Base-by-base conservation (phyloP, 805 yeast species). In the Pichia nakasei region DNA sequence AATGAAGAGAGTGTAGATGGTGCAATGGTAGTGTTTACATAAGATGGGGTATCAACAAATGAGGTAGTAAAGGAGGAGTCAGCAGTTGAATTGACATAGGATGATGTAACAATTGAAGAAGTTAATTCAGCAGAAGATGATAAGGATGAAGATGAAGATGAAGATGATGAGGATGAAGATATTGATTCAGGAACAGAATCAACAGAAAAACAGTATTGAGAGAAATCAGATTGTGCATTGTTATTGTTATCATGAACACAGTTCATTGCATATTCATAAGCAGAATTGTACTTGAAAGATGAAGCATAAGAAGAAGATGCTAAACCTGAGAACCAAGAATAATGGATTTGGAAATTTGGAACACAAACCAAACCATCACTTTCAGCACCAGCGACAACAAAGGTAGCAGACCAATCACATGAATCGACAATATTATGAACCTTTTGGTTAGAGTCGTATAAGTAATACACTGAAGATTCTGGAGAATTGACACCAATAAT, bases 341-440 rank as follows among this genome's bases (percentile, higher is more conserved):
- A 60, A 35, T 61, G 64, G 38, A 61, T 53, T 48, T 58, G 61
- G 52, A 60, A 60, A 15, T 50, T 29, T 7, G 59, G 57, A 45
- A 56, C 50, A 50, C 60, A 54, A 8, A 45, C 42, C 20, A 38
- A 27, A 21, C 49, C 49, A 17, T 48, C 47, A 18, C 33, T 37
- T 9, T 22, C 35, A 20, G 42, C 42, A 41, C 57, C 63, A 17
- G 52, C 48, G 13, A 60, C 55, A 32, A 52, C 50, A 37, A 61
- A 53, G 4, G 51, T 51, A 11, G 58, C 56, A 6, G 55, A 49
- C 58, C 57, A 62, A n/a, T 54, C 55, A 18, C 57, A 49, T 11
- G 64, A 55, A 41, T 49, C 42, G 20, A 45, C 48, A 38, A 63
- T 56, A 9, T 35, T 15, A 17, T 47, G 31, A 21, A 56, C 39